These are phyloP conservation scores for Phyllosticta citrichinensis DNA, from an alignment of 2,329 filamentous ascomycete genomes.

Conservation along the genomic window DNA sequence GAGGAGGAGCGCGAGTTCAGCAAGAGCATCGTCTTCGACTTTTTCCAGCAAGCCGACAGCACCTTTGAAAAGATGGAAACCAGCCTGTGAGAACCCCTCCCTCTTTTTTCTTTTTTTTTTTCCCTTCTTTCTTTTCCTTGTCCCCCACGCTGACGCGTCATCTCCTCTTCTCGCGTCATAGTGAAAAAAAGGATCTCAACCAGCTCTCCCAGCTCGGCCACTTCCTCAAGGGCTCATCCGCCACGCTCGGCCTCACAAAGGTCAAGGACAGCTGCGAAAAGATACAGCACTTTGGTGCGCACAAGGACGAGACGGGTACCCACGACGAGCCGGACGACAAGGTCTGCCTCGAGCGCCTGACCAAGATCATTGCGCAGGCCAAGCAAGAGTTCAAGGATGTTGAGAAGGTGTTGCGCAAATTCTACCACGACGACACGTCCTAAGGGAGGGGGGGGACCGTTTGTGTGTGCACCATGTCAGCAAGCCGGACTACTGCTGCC, in stretches of 20 bases:
- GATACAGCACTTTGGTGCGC: constrained; percentile 85
- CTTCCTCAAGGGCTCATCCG: constrained; percentile 94
- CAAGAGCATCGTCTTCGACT: constrained; percentile 76
- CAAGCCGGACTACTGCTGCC: neutral
- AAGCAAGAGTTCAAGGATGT: constrained; percentile 70
- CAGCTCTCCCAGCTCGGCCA: constrained; percentile 77
- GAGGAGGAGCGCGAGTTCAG: constrained; percentile 80
- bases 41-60: constrained; percentile 80
- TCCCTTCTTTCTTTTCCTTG: neutral
- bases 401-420: constrained; percentile 58
- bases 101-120: neutral
- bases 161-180: constrained; percentile 28
- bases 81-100: constrained; percentile 57
- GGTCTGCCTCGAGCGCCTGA: constrained; percentile 59
- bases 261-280: constrained; percentile 91
- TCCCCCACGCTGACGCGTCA: constrained; percentile 9
- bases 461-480: neutral
- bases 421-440: constrained; percentile 43
- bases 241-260: constrained; percentile 81
- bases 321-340: constrained; percentile 55
- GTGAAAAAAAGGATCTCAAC: constrained; percentile 57
- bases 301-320: constrained; percentile 67
- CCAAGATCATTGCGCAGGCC: constrained; percentile 57
- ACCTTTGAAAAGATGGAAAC: constrained; percentile 80
- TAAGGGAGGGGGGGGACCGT: neutral